These are phyloP conservation scores for Daedalea quercina DNA, from an alignment of 768 basidiomycete species.

Conservation along the genomic window DNA sequence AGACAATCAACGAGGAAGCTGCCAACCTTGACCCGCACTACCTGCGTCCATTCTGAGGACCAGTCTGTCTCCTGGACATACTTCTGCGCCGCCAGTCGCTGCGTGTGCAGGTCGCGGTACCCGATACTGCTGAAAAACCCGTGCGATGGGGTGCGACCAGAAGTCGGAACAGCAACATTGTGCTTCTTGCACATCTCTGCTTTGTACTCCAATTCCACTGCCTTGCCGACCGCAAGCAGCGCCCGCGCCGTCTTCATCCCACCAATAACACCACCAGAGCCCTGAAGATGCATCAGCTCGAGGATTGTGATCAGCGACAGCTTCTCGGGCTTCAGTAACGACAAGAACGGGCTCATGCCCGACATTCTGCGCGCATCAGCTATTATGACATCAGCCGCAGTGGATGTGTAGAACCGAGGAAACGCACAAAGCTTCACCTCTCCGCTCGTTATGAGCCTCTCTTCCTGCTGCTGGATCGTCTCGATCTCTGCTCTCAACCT, in stretches of 20 bases:
- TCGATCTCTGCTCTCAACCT: conserved; percentile 47
- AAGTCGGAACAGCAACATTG: conserved; percentile 34
- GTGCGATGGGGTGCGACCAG: conserved; percentile 22
- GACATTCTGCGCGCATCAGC: background rate
- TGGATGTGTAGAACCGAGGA: no score
- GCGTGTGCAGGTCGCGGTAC: conserved; percentile 53
- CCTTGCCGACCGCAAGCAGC: conserved; percentile 71
- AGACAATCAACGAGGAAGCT: conserved; percentile 76
- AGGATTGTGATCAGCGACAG: conserved; percentile 86
- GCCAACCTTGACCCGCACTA: conserved; percentile 70
- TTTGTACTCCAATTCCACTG: conserved; percentile 88
- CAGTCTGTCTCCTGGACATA: conserved; percentile 59
- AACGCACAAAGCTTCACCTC: background rate
- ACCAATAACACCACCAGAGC: conserved; percentile 65
- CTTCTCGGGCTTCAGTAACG: conserved; percentile 67
- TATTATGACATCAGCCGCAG: background rate
- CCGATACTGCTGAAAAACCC: conserved; percentile 54
- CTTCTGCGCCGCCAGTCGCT: conserved; percentile 60
- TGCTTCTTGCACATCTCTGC: conserved; percentile 68
- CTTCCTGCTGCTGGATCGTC: conserved; percentile 35
- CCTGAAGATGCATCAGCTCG: conserved; percentile 78
- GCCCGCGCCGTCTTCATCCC: conserved; percentile 91
- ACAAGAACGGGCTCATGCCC: conserved; percentile 62
- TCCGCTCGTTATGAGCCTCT: background rate
- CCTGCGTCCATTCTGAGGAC: conserved; percentile 81